Conservation (phyloP, 805 yeast genomes). For the Suhomyces vadensis region DNA sequence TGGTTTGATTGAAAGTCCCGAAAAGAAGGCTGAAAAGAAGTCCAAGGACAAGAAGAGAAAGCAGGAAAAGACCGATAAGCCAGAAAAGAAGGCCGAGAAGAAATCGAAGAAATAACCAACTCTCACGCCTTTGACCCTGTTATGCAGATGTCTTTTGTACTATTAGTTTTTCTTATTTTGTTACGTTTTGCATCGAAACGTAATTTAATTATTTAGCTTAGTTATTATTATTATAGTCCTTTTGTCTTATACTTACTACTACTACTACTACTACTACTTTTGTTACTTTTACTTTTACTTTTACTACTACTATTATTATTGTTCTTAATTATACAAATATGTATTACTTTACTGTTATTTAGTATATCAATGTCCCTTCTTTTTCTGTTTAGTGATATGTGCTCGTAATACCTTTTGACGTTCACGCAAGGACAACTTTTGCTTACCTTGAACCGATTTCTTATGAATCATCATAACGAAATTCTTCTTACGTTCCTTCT, state of each 20-base stretch:
- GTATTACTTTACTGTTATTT: conserved; percentile 4
- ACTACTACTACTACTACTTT: background rate
- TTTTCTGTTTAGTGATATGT: conserved; percentile 88
- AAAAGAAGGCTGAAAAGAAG: conserved; percentile 9
- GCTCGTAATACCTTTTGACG: conserved; percentile 84
- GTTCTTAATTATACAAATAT: background rate
- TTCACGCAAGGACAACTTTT: conserved; percentile 84
- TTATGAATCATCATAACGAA: conserved; percentile 98
- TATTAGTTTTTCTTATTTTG: background rate
- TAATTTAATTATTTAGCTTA: conserved; percentile 1
- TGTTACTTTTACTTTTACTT: background rate
- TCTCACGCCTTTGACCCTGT: too few species aligned
- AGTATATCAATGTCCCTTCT: conserved; percentile 58
- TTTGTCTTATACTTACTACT: too few species aligned
- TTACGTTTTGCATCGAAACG: too few species aligned
- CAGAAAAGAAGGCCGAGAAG: conserved; percentile 18
- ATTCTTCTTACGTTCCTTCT: conserved; percentile 97
- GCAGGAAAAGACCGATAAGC: conserved; percentile 15
- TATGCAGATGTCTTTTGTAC: background rate
- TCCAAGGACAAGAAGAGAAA: conserved; percentile 18
- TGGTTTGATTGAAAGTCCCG: background rate
- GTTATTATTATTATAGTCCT: too few species aligned
- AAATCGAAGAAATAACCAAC: conserved; percentile 16
- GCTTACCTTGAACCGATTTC: conserved; percentile 91
- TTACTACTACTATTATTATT: conserved; percentile 1